These are phyloP conservation scores for Fragaria ananassa DNA, from an alignment of 306 rosid species.

Conservation along the genomic window DNA sequence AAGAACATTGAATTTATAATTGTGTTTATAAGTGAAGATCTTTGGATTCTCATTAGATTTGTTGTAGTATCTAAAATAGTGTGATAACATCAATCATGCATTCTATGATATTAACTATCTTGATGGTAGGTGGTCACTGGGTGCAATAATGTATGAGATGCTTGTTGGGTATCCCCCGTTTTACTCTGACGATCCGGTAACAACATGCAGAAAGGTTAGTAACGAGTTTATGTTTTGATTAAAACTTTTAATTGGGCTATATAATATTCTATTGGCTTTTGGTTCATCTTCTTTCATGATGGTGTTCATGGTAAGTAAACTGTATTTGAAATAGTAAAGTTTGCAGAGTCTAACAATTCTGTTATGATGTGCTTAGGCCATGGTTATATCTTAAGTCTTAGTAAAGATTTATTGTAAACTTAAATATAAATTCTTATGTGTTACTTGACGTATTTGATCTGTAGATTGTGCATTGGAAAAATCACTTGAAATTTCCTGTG, in stretches of 20 bases:
- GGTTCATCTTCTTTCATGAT: neutral
- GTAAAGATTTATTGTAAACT: neutral
- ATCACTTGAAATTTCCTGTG: constrained; percentile 86
- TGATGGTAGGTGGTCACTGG: constrained; percentile 93
- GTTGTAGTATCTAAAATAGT: neutral
- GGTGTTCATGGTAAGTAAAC: neutral
- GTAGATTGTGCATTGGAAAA: constrained; percentile 88
- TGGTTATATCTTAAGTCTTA: neutral
- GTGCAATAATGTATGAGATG: constrained; percentile 96
- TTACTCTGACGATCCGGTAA: constrained; percentile 87
- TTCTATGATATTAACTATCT: constrained; percentile 23
- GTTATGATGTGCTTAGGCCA: neutral
- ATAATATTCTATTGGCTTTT: neutral
- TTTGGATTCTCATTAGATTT: constrained; percentile 12
- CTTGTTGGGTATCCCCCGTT: constrained; percentile 95
- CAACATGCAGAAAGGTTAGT: constrained; percentile 92
- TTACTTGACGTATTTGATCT: constrained; percentile 17
- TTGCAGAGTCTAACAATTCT: neutral
- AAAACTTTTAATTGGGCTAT: neutral
- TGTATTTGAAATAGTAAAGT: neutral
- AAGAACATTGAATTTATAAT: neutral
- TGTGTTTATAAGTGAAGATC: constrained; percentile 17
- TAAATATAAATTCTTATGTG: neutral
- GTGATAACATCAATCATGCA: neutral
- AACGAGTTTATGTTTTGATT: neutral